phyloP scores from a whole-genome alignment of 306 rosid species.

The Biancaea sappan region DNA sequence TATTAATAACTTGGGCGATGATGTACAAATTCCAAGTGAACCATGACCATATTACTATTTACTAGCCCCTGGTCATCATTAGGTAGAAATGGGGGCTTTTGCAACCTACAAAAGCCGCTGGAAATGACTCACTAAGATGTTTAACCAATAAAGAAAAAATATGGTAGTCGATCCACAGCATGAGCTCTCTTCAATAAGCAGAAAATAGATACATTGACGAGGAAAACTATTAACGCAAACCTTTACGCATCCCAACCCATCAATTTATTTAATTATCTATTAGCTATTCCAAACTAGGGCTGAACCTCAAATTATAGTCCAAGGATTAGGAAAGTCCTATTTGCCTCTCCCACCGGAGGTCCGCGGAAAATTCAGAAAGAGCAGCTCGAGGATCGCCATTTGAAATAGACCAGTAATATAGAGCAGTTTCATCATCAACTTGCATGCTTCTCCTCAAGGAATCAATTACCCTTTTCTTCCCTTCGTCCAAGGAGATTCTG shows the following conservation, averaged over 20 bases:
- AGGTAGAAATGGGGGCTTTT: too few species aligned
- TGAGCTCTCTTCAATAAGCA: slow-evolving; percentile 1
- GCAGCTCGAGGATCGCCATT: slow-evolving; percentile 94
- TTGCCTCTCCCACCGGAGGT: slow-evolving; percentile 80
- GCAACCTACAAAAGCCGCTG: neutral
- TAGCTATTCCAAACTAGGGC: slow-evolving; percentile 12
- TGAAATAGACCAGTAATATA: slow-evolving; percentile 78
- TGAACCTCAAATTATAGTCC: neutral
- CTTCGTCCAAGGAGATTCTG: slow-evolving; percentile 49
- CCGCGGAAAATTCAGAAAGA: slow-evolving; percentile 71
- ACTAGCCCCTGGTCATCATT: too few species aligned
- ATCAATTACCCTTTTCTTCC: slow-evolving; percentile 68
- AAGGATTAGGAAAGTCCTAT: slow-evolving; percentile 42
- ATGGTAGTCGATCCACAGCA: slow-evolving; percentile 5
- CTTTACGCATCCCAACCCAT: neutral
- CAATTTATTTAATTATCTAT: slow-evolving; percentile 15
- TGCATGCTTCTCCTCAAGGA: slow-evolving; percentile 89
- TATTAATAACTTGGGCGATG: too few species aligned
- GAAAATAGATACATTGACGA: slow-evolving; percentile 23
- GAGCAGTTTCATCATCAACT: slow-evolving; percentile 86
- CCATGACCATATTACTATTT: too few species aligned
- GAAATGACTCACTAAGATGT: slow-evolving; percentile 14
- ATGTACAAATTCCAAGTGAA: too few species aligned
- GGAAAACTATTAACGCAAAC: slow-evolving; percentile 25
- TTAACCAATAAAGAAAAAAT: neutral